Base-by-base conservation (phyloP, 2,329 filamentous ascomycete species). In the Aspergillus ochraceus region DNA sequence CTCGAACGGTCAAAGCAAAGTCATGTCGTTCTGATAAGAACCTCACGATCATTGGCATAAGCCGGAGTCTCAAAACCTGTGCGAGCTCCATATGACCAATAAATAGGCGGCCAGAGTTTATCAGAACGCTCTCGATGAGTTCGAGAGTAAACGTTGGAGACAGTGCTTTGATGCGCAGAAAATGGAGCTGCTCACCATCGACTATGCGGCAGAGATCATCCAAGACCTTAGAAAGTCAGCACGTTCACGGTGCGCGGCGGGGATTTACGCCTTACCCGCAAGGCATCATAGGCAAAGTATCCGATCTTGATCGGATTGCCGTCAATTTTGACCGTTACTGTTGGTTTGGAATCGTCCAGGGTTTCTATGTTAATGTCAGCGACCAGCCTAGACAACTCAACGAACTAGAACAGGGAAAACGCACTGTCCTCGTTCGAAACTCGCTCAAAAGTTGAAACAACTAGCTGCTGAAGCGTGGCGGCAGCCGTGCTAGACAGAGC, bases 401-500 rank as follows among this genome's bases (percentile, higher is more conserved):
- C 12, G 6, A 42, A 12, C 24, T 12, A 49, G 10, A 32, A 30
- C 20, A 29, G 29, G 2, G 20, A 11, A 32, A 12, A 82, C 86
- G 74, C 77, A 89, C 88, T 88, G 73, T 97, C 92, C 79, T 97
- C 92, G 6, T 81, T 80, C 0, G 88, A 85, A 2, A 97, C 92
- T 74, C 96, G 95, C 73, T 98, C 95, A 76, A 97, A 98, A 0
- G 97, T 90, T 0, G 91, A 90, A 32, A 95, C 91, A 8, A 98
- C 88, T 14, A 99, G 84, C 75, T 98, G 95, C 76, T 97, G 94
- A 56, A 99, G 80, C 2, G 95, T 98, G n/a, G 95, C 95, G 26
- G 94, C 92, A 10, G 95, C 95, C 1, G 96, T 98, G 68, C 96
- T 96, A 72, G 94, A 96, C 67, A 99, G 92, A 54, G 96, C 92